phyloP scores from a whole-genome alignment of 2,329 filamentous ascomycete species.

The Penicillium nordicum region DNA sequence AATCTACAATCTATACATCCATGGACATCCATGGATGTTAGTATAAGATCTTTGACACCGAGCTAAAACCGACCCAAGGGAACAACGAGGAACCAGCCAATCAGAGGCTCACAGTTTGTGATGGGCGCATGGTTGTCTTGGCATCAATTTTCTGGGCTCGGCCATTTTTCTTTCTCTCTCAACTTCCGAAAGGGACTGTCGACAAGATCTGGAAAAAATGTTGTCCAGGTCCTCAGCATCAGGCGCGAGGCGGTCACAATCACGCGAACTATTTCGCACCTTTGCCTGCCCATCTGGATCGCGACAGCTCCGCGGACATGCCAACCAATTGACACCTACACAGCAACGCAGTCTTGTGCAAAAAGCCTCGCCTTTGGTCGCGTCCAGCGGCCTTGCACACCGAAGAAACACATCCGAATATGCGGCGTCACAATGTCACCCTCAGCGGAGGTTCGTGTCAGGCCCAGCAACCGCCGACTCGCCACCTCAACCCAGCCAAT shows the following conservation, averaged over 20 bases:
- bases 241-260: constrained; percentile 28
- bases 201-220: constrained; percentile 31
- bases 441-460: constrained; percentile 24
- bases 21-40: not conserved
- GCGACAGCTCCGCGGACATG: constrained; percentile 28
- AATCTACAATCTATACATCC: not conserved
- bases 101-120: constrained; percentile 25
- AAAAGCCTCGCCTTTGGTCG: constrained; percentile 1
- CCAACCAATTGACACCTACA: constrained; percentile 17
- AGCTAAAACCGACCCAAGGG: constrained; percentile 1
- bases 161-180: constrained; percentile 17
- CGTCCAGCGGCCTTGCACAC: not conserved
- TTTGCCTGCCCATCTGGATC: constrained; percentile 20
- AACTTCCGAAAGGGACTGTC: not conserved
- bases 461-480: constrained; percentile 18
- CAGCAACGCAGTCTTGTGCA: constrained; percentile 14
- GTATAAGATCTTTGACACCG: not conserved
- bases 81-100: constrained; percentile 22
- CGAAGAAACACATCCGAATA: not conserved
- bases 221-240: constrained; percentile 32
- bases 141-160: constrained; percentile 29
- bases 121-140: constrained; percentile 22
- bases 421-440: constrained; percentile 5
- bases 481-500: constrained; percentile 15
- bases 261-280: constrained; percentile 26